Conservation (phyloP, 441 rosid genomes). For the Adansonia madagascariensis region DNA sequence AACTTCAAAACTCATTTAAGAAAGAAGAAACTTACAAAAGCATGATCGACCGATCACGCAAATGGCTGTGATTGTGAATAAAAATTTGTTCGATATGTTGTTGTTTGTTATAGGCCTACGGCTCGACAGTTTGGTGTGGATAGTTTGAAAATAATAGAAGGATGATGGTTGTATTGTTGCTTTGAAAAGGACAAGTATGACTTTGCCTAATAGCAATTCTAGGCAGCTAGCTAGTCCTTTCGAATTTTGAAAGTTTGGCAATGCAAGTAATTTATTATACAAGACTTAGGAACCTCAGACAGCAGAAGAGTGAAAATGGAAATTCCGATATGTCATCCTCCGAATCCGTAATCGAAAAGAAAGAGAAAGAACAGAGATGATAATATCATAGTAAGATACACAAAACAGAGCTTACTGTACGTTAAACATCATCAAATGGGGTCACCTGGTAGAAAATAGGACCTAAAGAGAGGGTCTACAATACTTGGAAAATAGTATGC, state of each 20-base stretch:
- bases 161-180: neutral
- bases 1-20: neutral
- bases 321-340: conserved; percentile 2
- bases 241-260: conserved; percentile 7
- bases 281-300: neutral
- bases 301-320: neutral
- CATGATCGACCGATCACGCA: neutral
- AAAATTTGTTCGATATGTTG: neutral
- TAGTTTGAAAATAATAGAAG: neutral
- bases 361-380: conserved; percentile 23
- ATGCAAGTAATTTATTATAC: conserved; percentile 14
- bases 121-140: conserved; percentile 18
- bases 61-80: neutral
- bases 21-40: neutral
- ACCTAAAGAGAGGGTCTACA: conserved; percentile 25
- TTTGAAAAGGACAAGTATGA: conserved; percentile 19
- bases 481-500: conserved; percentile 26
- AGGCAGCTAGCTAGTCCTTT: conserved; percentile 9
- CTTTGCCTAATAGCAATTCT: conserved; percentile 10
- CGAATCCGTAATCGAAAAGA: conserved; percentile 6
- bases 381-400: conserved; percentile 25
- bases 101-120: neutral
- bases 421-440: conserved; percentile 33
- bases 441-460: conserved; percentile 32
- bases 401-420: conserved; percentile 40